These are phyloP conservation scores for Ceratocystis ficicola DNA, from an alignment of 2,329 filamentous ascomycete genomes.

Conservation along the genomic window DNA sequence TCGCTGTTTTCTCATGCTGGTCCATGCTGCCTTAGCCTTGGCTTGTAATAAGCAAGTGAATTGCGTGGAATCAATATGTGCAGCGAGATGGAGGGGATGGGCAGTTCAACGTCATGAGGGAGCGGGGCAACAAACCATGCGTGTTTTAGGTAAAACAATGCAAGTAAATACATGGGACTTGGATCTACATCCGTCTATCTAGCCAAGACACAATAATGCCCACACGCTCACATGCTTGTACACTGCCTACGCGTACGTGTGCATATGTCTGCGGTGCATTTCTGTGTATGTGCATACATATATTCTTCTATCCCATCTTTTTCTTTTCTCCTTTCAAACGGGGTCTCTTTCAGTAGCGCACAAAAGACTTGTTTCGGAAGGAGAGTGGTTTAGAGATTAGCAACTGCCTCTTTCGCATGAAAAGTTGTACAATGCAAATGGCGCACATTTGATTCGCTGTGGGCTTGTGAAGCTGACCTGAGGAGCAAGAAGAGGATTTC, in stretches of 20 bases:
- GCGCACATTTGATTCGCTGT: conserved; percentile 1
- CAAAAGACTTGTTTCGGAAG: neutral
- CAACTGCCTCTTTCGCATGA: neutral
- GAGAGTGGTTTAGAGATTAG: neutral
- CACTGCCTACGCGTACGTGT: neutral
- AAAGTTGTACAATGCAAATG: neutral
- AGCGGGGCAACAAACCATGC: conserved; percentile 8
- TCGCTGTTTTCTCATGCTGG: conserved; percentile 1
- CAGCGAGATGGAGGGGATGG: neutral
- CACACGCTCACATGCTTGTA: neutral
- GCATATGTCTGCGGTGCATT: neutral
- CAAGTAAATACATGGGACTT: neutral
- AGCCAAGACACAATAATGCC: neutral
- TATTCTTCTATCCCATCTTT: conserved; percentile 9
- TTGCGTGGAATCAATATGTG: neutral
- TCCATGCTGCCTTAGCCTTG: neutral
- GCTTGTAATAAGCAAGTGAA: neutral
- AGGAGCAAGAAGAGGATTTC: conserved; percentile 4
- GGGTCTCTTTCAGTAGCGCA: neutral
- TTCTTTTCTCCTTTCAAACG: neutral
- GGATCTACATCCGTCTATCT: neutral
- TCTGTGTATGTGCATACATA: neutral
- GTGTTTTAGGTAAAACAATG: conserved; percentile 13
- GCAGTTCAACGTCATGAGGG: conserved; percentile 3
- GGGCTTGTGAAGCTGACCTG: neutral